phyloP scores from a whole-genome alignment of 176 grass and related monocot genomes.

The Bothriochloa decipiens region DNA sequence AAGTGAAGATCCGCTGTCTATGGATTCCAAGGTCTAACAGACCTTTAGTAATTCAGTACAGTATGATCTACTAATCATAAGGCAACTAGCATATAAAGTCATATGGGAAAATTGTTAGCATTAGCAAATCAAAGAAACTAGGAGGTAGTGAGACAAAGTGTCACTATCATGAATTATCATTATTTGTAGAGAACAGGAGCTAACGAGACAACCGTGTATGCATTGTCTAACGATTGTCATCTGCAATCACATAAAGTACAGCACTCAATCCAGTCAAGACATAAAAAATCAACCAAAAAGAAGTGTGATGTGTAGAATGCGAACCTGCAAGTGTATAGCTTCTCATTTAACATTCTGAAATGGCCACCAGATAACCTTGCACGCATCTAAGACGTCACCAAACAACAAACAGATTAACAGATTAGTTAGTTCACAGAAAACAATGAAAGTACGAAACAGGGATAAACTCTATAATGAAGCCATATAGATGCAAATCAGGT shows the following conservation, averaged over 20 bases:
- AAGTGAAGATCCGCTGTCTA: background rate
- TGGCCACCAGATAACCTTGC: slow-evolving; percentile 91
- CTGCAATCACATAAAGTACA: background rate
- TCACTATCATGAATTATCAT: slow-evolving; percentile 14
- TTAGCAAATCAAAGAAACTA: background rate
- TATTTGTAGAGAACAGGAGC: background rate
- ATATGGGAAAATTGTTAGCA: background rate
- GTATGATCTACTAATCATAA: background rate
- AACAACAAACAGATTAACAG: slow-evolving; percentile 5
- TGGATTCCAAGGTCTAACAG: slow-evolving; percentile 13
- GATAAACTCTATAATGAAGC: background rate
- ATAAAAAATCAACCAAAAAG: slow-evolving; percentile 2
- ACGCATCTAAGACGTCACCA: slow-evolving; percentile 68
- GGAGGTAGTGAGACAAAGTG: background rate
- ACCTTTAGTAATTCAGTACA: background rate
- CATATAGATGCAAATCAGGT: background rate
- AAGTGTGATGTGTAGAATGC: slow-evolving; percentile 18
- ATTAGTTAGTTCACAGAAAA: slow-evolving; percentile 23
- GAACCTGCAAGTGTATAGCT: slow-evolving; percentile 91
- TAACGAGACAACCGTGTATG: background rate
- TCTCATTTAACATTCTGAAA: slow-evolving; percentile 49
- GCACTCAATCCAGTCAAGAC: background rate
- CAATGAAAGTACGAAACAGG: background rate
- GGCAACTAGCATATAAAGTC: background rate
- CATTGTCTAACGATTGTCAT: background rate